Evolutionary conservation across 1,139 yeast genomes (phyloP).

Genomic region (Tardiomyces depauwii): DNA sequence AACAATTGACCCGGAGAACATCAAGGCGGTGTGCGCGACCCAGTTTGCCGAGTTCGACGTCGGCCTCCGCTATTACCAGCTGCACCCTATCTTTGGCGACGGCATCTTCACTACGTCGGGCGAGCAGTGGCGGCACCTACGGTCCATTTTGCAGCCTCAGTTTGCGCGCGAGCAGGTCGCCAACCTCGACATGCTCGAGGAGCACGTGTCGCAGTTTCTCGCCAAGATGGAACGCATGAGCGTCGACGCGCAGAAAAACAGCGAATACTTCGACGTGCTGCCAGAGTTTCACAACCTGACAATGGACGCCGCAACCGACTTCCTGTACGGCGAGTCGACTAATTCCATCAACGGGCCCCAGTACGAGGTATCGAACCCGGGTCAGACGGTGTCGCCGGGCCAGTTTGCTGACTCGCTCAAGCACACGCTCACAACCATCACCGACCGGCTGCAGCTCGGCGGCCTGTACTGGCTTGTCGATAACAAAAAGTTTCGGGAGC

Average conservation of each 20-base stretch:
- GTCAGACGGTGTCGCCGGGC: conserved; percentile 6
- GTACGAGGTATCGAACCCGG: background rate
- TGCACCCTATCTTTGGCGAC: conserved; percentile 36
- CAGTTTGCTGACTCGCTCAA: conserved; percentile 26
- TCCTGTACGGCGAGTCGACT: conserved; percentile 36
- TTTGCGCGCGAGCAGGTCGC: conserved; percentile 40
- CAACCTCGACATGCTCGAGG: conserved; percentile 37
- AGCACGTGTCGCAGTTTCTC: conserved; percentile 32
- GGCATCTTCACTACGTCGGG: conserved; percentile 43
- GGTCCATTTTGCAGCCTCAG: conserved; percentile 43
- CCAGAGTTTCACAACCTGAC: conserved; percentile 38
- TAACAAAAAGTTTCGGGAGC: conserved; percentile 23
- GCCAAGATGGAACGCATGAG: conserved; percentile 14
- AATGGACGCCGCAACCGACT: conserved; percentile 45
- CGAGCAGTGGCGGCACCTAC: conserved; percentile 39
- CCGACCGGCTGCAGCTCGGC: conserved; percentile 28
- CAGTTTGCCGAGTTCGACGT: conserved; percentile 35
- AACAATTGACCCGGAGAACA: conserved; percentile 33
- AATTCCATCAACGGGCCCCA: background rate
- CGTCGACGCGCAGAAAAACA: conserved; percentile 13
- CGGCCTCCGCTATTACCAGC: conserved; percentile 35
- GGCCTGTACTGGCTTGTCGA: conserved; percentile 27
- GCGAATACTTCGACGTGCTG: conserved; percentile 33
- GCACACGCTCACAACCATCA: conserved; percentile 1
- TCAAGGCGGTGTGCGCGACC: conserved; percentile 14